Conservation (phyloP, 805 yeast species). For the Cyberlindnera nakhonratchasimensis region DNA sequence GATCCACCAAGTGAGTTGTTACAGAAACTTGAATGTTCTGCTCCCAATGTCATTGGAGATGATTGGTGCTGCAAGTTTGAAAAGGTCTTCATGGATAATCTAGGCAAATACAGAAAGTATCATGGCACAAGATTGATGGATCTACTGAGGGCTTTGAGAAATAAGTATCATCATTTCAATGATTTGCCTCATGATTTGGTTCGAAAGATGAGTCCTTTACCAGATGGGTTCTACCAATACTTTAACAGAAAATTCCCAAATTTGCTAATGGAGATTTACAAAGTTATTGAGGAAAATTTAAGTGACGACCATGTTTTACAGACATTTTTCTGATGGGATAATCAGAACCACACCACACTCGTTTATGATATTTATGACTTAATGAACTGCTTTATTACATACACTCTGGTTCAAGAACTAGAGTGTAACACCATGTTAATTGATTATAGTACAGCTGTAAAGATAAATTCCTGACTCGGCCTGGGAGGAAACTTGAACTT, state of each 20-base stretch:
- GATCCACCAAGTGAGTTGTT: slow-evolving; percentile 72
- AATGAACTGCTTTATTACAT: slow-evolving; percentile 9
- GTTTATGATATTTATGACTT: slow-evolving; percentile 11
- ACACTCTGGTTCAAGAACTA: background rate
- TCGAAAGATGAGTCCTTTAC: slow-evolving; percentile 68
- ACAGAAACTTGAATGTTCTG: slow-evolving; percentile 48
- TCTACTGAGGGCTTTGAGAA: slow-evolving; percentile 81
- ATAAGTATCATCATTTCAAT: slow-evolving; percentile 91
- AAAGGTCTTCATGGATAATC: slow-evolving; percentile 66
- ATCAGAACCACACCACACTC: slow-evolving; percentile 4
- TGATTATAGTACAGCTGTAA: no score
- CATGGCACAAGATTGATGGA: slow-evolving; percentile 78
- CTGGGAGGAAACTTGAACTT: no score
- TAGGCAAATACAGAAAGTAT: slow-evolving; percentile 90
- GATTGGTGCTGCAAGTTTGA: slow-evolving; percentile 84
- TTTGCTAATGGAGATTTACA: slow-evolving; percentile 70
- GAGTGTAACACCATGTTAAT: no score
- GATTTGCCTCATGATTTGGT: slow-evolving; percentile 74
- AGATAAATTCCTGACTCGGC: no score
- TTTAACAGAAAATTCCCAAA: slow-evolving; percentile 75
- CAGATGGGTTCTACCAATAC: slow-evolving; percentile 79
- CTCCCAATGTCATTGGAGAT: slow-evolving; percentile 48
- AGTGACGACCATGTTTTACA: slow-evolving; percentile 60
- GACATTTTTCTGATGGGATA: slow-evolving; percentile 34
- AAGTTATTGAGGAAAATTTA: slow-evolving; percentile 53